Base-by-base conservation (phyloP, 164 flowering plant species). In the Vitis rotundifolia region DNA sequence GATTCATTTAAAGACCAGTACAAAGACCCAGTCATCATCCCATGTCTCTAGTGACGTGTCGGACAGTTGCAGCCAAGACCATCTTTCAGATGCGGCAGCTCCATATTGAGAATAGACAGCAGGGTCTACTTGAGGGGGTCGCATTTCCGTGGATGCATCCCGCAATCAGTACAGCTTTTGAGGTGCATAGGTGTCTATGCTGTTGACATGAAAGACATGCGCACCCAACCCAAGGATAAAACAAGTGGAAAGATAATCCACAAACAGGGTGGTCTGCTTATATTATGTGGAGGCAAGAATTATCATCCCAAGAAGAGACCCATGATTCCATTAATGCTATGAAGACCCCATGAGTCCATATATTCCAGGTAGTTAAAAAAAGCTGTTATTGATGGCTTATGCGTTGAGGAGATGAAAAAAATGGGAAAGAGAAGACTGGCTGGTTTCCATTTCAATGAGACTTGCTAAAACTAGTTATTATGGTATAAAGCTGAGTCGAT, bases 161-260 rank as follows among this genome's bases (percentile, higher is more conserved):
- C 26, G 26, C 26, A 22, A 22, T 22, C 26, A 22, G 26, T 0
- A 22, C 0, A 22, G 1, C 26, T 22, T 22, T 22, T 95, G 52
- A 91, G 89, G 71, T 95, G 98, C 75, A 76, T 93, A 44, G 99
- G 98, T 67, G 94, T 93, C 15, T 90, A 94, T 29, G 91, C 99
- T 37, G 91, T 95, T 62, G 93, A 93, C 76, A 95, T 93, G 99
- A 85, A 88, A 77, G 89, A 93, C 68, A 84, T 95, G 0, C 88
- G 91, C 88, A 62, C 69, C 59, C 99, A 95, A 78, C 91, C 93
- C 75, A 98, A 91, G 98, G 97, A 94, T 65, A 94, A 94, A 81
- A 85, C 97, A 54, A 82, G 82, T 80, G 97, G 98, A 29, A 82
- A 84, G 82, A 84, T 94, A 68, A 91, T 94, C 50, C 79, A 84